Evolutionary conservation across 148 eudicot genomes (phyloP).

Genomic region (Salicornia ramosissima): DNA sequence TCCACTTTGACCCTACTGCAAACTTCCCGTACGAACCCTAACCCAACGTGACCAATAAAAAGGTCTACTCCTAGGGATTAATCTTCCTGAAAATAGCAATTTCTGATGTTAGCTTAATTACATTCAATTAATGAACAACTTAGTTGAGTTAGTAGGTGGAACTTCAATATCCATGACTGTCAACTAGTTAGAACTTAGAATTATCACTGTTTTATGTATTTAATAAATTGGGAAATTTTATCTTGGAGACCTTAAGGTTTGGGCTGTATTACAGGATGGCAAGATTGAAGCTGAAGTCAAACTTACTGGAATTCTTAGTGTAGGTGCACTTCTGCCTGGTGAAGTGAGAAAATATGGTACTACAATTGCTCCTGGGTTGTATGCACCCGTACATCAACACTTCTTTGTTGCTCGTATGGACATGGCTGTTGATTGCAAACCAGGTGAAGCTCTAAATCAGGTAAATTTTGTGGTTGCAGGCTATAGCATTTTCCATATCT

Average conservation of each 20-base stretch:
- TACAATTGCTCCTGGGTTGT: conserved; percentile 91
- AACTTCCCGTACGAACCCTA: too few relatives aligned
- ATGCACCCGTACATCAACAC: conserved; percentile 99
- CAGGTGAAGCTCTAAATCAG: conserved; percentile 96
- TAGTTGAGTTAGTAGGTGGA: background rate
- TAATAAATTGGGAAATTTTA: background rate
- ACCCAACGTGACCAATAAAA: too few relatives aligned
- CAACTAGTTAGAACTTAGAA: background rate
- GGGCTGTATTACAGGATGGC: conserved; percentile 59
- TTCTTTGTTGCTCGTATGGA: conserved; percentile 99
- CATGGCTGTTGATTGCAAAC: conserved; percentile 96
- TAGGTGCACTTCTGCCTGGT: conserved; percentile 92
- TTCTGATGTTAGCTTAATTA: background rate
- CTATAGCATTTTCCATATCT: background rate
- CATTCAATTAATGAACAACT: background rate
- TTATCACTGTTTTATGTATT: background rate
- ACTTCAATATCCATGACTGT: background rate
- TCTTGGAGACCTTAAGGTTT: conserved; percentile 2
- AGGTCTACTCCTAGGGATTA: background rate
- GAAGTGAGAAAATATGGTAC: conserved; percentile 95
- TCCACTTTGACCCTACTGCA: too few relatives aligned
- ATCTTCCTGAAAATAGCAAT: background rate
- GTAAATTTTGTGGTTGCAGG: conserved; percentile 28
- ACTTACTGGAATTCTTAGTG: conserved; percentile 94
- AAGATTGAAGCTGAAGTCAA: conserved; percentile 97